A percentile compares a stretch with the other conserved stretches of the same genome.
Conservation (phyloP, 768 basidiomycete genomes). For the Kwoniella dejecticola region DNA sequence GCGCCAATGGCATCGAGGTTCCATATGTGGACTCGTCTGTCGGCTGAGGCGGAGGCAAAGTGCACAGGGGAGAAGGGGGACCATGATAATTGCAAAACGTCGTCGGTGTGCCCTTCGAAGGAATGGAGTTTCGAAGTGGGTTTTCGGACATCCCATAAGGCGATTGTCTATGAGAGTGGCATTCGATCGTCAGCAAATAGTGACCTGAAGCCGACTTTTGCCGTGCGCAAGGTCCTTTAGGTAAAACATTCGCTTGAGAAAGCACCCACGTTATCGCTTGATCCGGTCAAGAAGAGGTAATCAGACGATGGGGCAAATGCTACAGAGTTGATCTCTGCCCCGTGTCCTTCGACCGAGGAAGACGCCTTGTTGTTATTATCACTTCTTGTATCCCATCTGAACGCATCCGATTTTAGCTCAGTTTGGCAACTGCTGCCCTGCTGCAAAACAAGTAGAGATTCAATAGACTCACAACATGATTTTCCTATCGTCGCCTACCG, state of each 20-base stretch:
- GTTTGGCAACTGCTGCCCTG: no score
- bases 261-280: constrained; percentile 85
- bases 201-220: no score
- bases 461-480: constrained; percentile 74
- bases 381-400: constrained; percentile 87
- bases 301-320: constrained; percentile 82
- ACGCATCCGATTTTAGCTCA: no score
- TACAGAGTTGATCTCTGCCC: constrained; percentile 85
- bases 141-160: constrained; percentile 80
- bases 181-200: no score
- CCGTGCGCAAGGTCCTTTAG: no score
- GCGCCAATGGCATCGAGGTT: constrained; percentile 86
- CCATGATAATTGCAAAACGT: constrained; percentile 92
- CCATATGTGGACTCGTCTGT: constrained; percentile 93
- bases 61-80: constrained; percentile 89
- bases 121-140: constrained; percentile 73
- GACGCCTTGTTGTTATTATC: constrained; percentile 66
- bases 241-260: no score
- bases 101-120: constrained; percentile 91
- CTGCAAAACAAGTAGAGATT: no score
- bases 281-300: constrained; percentile 82
- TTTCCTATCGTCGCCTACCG: constrained; percentile 93
- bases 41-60: constrained; percentile 92
- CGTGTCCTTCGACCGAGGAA: constrained; percentile 78
- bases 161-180: constrained; percentile 70